Conservation (phyloP, 2,329 filamentous ascomycete genomes). For the Cercospora sp. region DNA sequence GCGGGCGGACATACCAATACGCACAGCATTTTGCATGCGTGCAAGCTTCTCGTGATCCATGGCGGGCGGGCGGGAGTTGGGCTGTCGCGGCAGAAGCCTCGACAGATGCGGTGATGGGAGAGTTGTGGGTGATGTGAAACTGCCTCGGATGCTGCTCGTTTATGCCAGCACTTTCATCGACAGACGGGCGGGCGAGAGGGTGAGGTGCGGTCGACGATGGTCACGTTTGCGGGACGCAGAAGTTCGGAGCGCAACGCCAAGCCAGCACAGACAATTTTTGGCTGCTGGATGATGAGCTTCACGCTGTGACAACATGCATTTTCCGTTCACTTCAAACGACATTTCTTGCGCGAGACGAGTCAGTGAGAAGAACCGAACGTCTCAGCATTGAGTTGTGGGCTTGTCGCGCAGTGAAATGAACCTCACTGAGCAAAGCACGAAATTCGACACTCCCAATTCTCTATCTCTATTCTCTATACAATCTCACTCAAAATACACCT, state of each 20-base stretch:
- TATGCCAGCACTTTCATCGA: slow-evolving; percentile 29
- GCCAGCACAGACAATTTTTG: slow-evolving; percentile 5
- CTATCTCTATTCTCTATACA: background rate
- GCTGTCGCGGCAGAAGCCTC: slow-evolving; percentile 16
- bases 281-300: background rate
- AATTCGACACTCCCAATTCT: background rate
- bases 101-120: slow-evolving; percentile 8
- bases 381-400: background rate
- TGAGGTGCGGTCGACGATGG: slow-evolving; percentile 8
- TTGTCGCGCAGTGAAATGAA: background rate
- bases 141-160: slow-evolving; percentile 26
- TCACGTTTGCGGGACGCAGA: slow-evolving; percentile 8
- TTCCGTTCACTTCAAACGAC: background rate
- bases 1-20: slow-evolving; percentile 62
- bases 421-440: background rate
- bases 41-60: background rate
- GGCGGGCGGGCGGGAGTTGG: background rate
- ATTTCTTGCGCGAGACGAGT: background rate
- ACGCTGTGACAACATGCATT: background rate
- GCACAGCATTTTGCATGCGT: slow-evolving; percentile 62
- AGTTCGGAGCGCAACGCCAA: slow-evolving; percentile 6
- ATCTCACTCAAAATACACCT: background rate
- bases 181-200: slow-evolving; percentile 19
- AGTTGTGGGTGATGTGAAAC: slow-evolving; percentile 7
- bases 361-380: background rate